Evolutionary conservation across 2,329 filamentous ascomycete species (phyloP), one percentile per base, ranked within the genome.

Genomic region (Exophiala viscosa): DNA sequence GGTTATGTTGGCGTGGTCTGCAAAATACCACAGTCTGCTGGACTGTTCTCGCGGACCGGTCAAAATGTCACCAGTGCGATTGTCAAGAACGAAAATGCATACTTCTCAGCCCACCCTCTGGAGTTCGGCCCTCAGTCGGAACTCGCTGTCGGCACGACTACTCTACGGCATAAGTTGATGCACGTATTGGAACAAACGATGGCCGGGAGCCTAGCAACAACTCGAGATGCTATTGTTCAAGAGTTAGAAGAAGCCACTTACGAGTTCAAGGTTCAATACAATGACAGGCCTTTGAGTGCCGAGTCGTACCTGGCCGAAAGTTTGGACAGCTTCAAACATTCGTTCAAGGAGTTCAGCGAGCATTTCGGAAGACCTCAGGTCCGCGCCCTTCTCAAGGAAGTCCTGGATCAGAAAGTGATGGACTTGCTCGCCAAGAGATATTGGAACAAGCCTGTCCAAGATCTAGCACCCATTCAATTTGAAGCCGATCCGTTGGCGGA

Each of bases 201-300:
- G 95, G 92, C 92, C 23, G 84, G 88, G 32, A 96, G 89, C 64
- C 77, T 99, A 49, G 88, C 93, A 62, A 84, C 84, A 50, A 99
- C 93, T 3, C 88, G 88, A 62, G 90, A 96, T 66, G 90, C 90
- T 8, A 96, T 99, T 60, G 86, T 87, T 57, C 90, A 96, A 67
- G 93, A 99, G 69, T 82, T 99, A 0, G 92, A 96, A 65, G 93
- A 99, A 71, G 91, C 93, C 2, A 92, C 89, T 0, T 99, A 99
- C 66, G 92, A 99, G 70, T 99, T 96, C 78, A 99, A 99, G 69
- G 93, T 99, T 4, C 95, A 99, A 69, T 99, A 99, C 73, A 99
- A 99, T 65, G 93, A 99, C 68, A 85, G 93, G 5, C 90, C 92
- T 1, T 76, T 99, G 33, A 96, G 90, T 45, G 93, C 93, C 1